These are phyloP conservation scores for Apiospora pterosperma DNA, from an alignment of 2,329 filamentous ascomycete genomes.

Conservation along the genomic window DNA sequence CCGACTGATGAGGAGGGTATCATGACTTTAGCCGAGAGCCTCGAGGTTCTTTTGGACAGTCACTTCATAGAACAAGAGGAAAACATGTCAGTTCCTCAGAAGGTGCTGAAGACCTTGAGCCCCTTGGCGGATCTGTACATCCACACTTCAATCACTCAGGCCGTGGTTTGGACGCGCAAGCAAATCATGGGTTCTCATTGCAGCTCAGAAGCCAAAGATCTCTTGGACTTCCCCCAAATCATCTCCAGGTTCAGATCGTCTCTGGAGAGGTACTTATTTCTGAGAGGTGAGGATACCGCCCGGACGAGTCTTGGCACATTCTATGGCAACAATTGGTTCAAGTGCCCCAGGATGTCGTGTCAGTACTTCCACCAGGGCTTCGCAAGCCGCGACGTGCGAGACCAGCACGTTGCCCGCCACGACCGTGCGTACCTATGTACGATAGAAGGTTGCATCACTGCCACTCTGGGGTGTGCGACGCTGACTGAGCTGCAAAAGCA, in stretches of 20 bases:
- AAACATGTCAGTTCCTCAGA: not conserved
- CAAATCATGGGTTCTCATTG: not conserved
- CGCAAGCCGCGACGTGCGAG: constrained; percentile 21
- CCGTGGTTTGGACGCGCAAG: not conserved
- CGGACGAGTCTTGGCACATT: constrained; percentile 1
- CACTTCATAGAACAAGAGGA: not conserved
- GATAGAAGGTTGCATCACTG: constrained; percentile 27
- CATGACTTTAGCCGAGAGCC: not conserved
- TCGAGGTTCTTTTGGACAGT: not conserved
- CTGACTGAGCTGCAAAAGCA: constrained; percentile 36
- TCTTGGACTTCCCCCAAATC: not conserved
- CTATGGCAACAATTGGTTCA: constrained; percentile 37
- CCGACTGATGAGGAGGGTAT: not conserved
- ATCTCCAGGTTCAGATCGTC: not conserved
- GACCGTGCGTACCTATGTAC: constrained; percentile 36
- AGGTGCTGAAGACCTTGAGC: not conserved
- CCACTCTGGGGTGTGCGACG: constrained; percentile 34
- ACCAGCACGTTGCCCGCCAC: constrained; percentile 35
- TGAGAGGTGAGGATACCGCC: not conserved
- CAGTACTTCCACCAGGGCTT: constrained; percentile 41
- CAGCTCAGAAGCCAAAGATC: not conserved
- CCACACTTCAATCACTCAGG: not conserved
- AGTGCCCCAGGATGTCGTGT: constrained; percentile 38
- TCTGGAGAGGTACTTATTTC: not conserved
- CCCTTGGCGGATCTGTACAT: not conserved